Conservation (phyloP, 177 flowering plant species). For the Vitis hybrid region DNA sequence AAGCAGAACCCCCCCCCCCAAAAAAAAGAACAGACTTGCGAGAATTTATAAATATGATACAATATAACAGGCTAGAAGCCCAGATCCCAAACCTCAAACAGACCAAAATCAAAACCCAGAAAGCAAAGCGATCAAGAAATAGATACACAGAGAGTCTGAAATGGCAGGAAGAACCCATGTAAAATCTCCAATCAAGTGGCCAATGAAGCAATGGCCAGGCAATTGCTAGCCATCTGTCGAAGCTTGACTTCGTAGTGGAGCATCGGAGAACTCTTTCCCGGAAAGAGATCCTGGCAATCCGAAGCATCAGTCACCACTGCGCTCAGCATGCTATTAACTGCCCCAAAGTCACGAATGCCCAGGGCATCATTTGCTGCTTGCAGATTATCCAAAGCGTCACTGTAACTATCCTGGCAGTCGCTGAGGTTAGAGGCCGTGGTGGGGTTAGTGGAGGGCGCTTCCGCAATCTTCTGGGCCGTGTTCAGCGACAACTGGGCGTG, state of each 20-base stretch:
- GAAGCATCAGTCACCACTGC: constrained; percentile 28
- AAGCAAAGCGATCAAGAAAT: too few species aligned
- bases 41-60: too few species aligned
- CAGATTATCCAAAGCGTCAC: constrained; percentile 17
- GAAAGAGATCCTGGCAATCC: constrained; percentile 30
- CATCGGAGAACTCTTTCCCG: constrained; percentile 12
- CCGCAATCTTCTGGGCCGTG: not conserved
- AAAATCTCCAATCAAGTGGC: not conserved
- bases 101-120: too few species aligned
- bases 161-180: too few species aligned
- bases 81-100: too few species aligned
- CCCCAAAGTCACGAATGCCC: constrained; percentile 15
- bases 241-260: constrained; percentile 7
- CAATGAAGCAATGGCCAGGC: constrained; percentile 35
- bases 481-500: constrained; percentile 13
- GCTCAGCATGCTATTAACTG: constrained; percentile 34
- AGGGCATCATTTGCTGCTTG: constrained; percentile 24
- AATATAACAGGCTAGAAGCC: too few species aligned
- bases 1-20: too few species aligned
- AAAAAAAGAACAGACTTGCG: too few species aligned
- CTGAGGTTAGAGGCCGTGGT: not conserved
- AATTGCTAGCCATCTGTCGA: constrained; percentile 31
- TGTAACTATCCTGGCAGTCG: constrained; percentile 25
- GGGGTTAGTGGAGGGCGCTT: not conserved
- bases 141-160: too few species aligned